Evolutionary conservation across 345 rosid genomes (phyloP), one percentile per base, ranked within the genome.

Genomic region (Citrus cavaleriei): DNA sequence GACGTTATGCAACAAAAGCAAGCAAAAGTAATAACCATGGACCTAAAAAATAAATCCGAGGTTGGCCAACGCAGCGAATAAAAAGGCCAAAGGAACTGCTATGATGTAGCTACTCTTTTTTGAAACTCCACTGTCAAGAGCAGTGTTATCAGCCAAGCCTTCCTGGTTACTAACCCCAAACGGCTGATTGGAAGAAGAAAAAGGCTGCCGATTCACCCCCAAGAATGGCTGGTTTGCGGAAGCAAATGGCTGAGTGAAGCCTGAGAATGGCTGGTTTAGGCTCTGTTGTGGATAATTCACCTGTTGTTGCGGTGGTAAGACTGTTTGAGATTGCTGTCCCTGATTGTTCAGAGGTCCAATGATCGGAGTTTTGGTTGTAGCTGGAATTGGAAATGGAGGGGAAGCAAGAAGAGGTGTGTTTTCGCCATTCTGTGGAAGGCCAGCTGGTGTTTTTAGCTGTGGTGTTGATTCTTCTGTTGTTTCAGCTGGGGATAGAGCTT

Each of bases 151-250:
- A 0, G 57, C 38, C 30, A 78, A 77, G 51, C 83, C 74, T 32
- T 86, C 81, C 77, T 85, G 88, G 78, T 77, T 81, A 19, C 68
- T 46, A 58, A 77, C 72, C 32, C 76, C 59, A 54, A 82, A 77
- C 10, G 92, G 90, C 68, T 81, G 87, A 70, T 70, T 82, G 37
- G 71, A 67, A 16, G 83, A 74, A 40, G 85, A 81, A 49, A 84
- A 81, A 58, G 88, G 91, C 80, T 84, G 86, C 67, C 49, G 70
- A 70, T 73, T 85, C 18, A 75, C 27, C 8, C 86, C 86, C 46
- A 86, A 77, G 76, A 82, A 75, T 68, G 92, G 89, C 75, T 83
- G 92, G 81, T 85, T 82, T 51, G 69, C 12, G 18, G 85, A 60
- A 70, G 88, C 69, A 79, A 84, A 76, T 40, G 87, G 86, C 75